Base-by-base conservation (phyloP, 768 basidiomycete species). In the Hypsizygus marmoreus region DNA sequence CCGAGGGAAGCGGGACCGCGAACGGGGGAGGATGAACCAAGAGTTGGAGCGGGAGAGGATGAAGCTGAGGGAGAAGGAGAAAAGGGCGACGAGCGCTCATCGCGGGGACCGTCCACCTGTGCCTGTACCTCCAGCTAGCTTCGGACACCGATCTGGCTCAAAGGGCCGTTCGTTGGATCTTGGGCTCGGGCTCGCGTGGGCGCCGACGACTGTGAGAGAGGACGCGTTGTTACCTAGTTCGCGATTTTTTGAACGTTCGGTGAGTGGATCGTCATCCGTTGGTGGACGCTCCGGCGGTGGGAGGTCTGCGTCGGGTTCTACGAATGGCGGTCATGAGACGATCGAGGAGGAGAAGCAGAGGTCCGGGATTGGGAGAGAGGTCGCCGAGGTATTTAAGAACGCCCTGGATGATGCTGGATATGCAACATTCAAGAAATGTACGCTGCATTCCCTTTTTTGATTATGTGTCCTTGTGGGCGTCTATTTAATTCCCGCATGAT, bases 111-210 rank as follows among this genome's bases (percentile, higher is more conserved):
- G 59, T 28, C 58, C 60, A 24, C 66, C 59, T 38, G 68, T 70
- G 4, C 68, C 69, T 26, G 60, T 68, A 1, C 65, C 67, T 1
- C 40, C 40, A 35, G 54, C 58, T n/a, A 59, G 59, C 49, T 53
- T 63, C 42, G 67, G 73, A 0, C 67, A 74, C 50, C 65, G 75
- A 26, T 72, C 74, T 2, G 74, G 75, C 22, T 66, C 70, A 5
- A 86, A 84, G 58, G 85, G 86, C 1, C 82, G 85, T 19, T 88
- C 86, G 19, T 64, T 89, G 28, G 87, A 88, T 61, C 74, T 88
- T 7, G 81, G 81, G 2, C 62, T 88, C 12, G 84, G 84, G 4
- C 70, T 89, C 32, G 68, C 83, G 11, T 88, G 87, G 87, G 87
- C 86, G 3, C 83, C 87, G 16, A 74, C 76, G 25, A 82, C 71